Evolutionary conservation across 345 rosid genomes (phyloP).

Genomic region (Alliaria petiolata): DNA sequence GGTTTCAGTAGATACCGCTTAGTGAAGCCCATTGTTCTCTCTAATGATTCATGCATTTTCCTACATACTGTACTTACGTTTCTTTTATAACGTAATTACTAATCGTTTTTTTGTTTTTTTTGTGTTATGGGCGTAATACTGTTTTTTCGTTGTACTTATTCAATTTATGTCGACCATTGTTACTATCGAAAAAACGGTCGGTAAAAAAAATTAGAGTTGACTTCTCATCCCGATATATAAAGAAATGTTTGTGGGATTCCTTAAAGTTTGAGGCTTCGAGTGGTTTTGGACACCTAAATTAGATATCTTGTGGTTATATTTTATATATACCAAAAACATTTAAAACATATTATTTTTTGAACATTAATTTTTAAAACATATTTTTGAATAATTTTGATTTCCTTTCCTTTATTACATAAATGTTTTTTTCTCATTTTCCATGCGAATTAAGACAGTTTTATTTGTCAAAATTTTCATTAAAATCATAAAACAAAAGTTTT

Average conservation of each 20-base stretch:
- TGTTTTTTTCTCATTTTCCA: too few species aligned
- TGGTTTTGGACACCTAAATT: background rate
- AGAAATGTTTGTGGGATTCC: background rate
- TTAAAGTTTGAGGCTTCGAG: background rate
- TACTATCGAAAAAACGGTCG: background rate
- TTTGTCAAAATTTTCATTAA: too few species aligned
- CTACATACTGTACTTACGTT: conserved; percentile 3
- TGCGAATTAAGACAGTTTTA: too few species aligned
- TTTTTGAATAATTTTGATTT: too few species aligned
- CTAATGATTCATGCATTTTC: background rate
- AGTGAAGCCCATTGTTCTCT: conserved; percentile 25
- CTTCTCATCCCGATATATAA: conserved; percentile 1
- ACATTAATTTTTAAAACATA: too few species aligned
- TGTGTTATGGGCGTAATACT: background rate
- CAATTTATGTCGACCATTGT: conserved; percentile 1
- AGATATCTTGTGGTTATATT: background rate
- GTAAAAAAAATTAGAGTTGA: conserved; percentile 20
- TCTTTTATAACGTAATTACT: background rate
- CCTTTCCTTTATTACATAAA: too few species aligned
- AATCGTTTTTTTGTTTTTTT: background rate
- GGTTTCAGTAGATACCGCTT: conserved; percentile 24
- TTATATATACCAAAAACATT: background rate
- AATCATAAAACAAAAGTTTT: too few species aligned
- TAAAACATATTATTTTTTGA: background rate
- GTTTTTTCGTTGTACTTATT: background rate